Conservation (phyloP, 2,329 filamentous ascomycete species). For the Neofusicoccum kwambonambiense region DNA sequence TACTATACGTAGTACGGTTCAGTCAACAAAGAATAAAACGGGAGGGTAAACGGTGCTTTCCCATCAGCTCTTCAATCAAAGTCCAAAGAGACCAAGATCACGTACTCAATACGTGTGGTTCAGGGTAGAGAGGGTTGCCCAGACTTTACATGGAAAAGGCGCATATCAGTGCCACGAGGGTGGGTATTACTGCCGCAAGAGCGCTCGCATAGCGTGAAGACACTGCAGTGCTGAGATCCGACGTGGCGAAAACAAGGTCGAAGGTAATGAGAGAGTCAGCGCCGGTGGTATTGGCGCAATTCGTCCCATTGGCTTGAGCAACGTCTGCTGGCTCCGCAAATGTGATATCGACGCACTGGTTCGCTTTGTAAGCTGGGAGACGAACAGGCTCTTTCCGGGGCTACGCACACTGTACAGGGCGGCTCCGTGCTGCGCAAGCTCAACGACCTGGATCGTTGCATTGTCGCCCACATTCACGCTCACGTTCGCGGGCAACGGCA, state of each 20-base stretch:
- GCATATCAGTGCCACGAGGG: background rate
- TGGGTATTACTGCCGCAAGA: background rate
- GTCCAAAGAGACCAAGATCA: too few species aligned
- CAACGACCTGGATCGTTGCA: conserved; percentile 86
- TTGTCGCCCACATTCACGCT: conserved; percentile 75
- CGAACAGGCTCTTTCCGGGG: background rate
- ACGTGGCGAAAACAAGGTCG: conserved; percentile 66
- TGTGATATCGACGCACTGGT: conserved; percentile 91
- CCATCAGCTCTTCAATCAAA: too few species aligned
- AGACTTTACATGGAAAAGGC: background rate
- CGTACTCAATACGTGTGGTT: too few species aligned
- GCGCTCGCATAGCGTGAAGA: background rate
- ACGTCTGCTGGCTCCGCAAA: conserved; percentile 81
- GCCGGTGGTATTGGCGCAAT: conserved; percentile 81
- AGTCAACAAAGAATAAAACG: too few species aligned
- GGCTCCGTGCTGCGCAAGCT: conserved; percentile 79
- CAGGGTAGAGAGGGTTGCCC: too few species aligned
- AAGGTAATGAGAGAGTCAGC: conserved; percentile 61
- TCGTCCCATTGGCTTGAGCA: conserved; percentile 69
- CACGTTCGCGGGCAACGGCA: conserved; percentile 73
- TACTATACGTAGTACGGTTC: too few species aligned
- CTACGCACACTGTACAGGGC: conserved; percentile 70
- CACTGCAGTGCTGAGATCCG: conserved; percentile 25
- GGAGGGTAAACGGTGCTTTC: too few species aligned
- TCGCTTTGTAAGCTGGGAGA: background rate